Percentiles rank a stretch among this genome's conserved stretches.
Conservation (phyloP, 805 yeast species). For the Candida caryicola region DNA sequence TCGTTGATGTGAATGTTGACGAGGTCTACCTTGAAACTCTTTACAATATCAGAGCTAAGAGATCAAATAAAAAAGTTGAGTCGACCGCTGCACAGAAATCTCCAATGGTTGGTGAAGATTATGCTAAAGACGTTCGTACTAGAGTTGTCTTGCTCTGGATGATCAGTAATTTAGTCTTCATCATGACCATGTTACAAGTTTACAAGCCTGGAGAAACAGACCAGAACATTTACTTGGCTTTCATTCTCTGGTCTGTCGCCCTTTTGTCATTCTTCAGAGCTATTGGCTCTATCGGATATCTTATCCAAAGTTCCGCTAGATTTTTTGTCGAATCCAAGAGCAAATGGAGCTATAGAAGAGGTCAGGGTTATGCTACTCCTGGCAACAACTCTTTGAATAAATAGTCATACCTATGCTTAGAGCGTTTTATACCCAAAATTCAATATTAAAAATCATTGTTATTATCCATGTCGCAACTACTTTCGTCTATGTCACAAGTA, state of each 20-base stretch:
- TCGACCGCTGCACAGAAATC: conserved; percentile 32
- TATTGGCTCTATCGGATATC: conserved; percentile 71
- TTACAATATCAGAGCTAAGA: conserved; percentile 66
- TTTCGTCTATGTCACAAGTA: no score
- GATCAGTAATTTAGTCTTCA: conserved; percentile 72
- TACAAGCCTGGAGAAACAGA: conserved; percentile 60
- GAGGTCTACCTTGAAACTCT: conserved; percentile 76
- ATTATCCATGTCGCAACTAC: no score
- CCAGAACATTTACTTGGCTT: conserved; percentile 69
- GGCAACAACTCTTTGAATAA: conserved; percentile 32
- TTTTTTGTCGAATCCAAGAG: conserved; percentile 37
- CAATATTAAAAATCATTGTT: no score
- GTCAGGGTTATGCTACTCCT: conserved; percentile 35
- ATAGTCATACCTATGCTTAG: background rate
- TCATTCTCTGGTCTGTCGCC: conserved; percentile 92
- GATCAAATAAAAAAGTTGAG: conserved; percentile 53
- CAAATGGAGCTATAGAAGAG: conserved; percentile 40
- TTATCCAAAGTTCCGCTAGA: conserved; percentile 42
- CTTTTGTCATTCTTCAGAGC: conserved; percentile 79
- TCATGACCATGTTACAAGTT: conserved; percentile 85
- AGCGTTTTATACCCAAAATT: conserved; percentile 1
- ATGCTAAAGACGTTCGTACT: conserved; percentile 92
- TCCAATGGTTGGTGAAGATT: conserved; percentile 62
- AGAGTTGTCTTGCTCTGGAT: conserved; percentile 96
- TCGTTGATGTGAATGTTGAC: conserved; percentile 80